Evolutionary conservation across 2,329 filamentous ascomycete species (phyloP), one percentile per base, ranked within the genome.

Genomic region (Stagonosporopsis cucurbitacearum): DNA sequence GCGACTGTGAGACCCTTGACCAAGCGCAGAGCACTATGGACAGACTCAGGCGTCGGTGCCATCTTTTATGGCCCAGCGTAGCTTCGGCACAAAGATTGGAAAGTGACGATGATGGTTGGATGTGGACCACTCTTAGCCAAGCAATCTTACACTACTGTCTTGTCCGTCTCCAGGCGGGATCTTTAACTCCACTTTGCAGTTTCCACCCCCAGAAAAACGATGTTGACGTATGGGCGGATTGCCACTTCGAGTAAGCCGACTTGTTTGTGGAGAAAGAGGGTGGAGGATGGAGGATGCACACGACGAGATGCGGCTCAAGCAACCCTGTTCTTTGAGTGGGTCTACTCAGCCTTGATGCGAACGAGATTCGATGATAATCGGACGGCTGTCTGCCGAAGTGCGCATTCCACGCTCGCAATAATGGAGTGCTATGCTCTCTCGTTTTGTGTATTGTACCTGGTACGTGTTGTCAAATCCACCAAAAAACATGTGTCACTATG

Each of bases 1-100:
- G 46, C 52, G 35, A 50, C 1, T 28, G 35, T 55, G 8, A 55
- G 46, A 25, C 40, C 52, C 35, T 54, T 50, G 5, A 20, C 46
- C 17, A 39, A 20, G 5, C 52, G 46, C 40, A 55, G 5, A 23
- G 19, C 26, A n/a, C 45, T 49, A 28, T 55, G 52, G 4, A 55
- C 11, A 19, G 45, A 44, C 25, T 44, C 45, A 5, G 40, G 45
- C 11, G 45, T 50, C 9, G 40, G 52, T n/a, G 13, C 12, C 45
- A 55, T 55, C 33, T 49, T 49, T 40, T 40, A 50, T 39, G n/a
- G 23, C 11, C 25, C 9, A 13, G n/a, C 15, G 23, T 42, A 25
- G 44, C 33, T 44, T 28, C 26, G 40, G 45, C 25, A 28, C 22
- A 23, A 26, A 30, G 22, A 26, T 17, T 28, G 17, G 26, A 39